These are phyloP conservation scores for Solanum virginianum DNA, from an alignment of 257 asterid genomes.

Conservation along the genomic window DNA sequence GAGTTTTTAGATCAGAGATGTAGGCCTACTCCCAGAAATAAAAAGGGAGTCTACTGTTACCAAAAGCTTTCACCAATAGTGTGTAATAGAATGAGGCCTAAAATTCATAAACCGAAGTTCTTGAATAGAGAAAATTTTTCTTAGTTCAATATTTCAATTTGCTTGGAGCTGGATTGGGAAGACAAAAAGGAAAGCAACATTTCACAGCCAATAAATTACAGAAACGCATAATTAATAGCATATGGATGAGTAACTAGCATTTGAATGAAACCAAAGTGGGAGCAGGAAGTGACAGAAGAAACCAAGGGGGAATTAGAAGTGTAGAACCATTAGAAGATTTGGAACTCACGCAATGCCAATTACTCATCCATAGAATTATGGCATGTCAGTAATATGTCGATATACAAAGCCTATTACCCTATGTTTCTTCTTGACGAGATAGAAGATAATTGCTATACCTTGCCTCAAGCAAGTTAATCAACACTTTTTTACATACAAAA, in stretches of 20 bases:
- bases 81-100: neutral
- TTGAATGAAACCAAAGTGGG: neutral
- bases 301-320: neutral
- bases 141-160: neutral
- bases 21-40: neutral
- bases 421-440: neutral
- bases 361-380: neutral
- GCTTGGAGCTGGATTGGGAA: neutral
- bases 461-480: neutral
- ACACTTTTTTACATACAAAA: neutral
- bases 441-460: neutral
- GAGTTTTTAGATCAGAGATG: neutral
- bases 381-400: neutral
- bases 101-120: neutral
- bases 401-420: neutral
- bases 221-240: neutral
- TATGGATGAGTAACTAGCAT: neutral
- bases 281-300: neutral
- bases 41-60: neutral
- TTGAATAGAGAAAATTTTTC: neutral
- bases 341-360: neutral
- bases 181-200: neutral
- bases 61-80: neutral
- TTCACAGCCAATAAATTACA: neutral
- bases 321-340: neutral